phyloP scores from a whole-genome alignment of 306 rosid species.

The Aeschynomene evenia region DNA sequence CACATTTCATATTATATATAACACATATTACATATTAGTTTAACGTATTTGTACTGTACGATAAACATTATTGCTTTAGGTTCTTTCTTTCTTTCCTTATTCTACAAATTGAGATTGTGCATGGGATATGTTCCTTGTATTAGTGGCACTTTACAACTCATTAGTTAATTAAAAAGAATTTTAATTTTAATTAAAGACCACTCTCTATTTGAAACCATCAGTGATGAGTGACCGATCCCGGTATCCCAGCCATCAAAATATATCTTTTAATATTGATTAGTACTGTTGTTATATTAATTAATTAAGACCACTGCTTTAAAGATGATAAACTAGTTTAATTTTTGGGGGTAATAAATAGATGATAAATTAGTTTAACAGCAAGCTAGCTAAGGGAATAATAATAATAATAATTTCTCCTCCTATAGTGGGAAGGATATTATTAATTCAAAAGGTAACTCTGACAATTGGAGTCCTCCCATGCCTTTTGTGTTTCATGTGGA shows the following conservation, averaged over 20 bases:
- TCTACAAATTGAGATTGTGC: conserved; percentile 26
- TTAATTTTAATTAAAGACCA: too few relatives aligned
- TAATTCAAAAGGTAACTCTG: background rate
- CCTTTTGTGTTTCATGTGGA: background rate
- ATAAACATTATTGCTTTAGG: too few relatives aligned
- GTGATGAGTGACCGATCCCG: conserved; percentile 21
- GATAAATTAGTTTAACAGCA: conserved; percentile 29
- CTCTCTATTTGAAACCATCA: conserved; percentile 2
- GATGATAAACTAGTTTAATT: conserved; percentile 38
- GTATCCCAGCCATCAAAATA: conserved; percentile 34
- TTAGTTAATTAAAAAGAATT: background rate
- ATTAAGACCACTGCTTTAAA: background rate
- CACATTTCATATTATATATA: too few relatives aligned
- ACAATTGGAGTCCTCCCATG: conserved; percentile 18
- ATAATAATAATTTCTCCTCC: too few relatives aligned
- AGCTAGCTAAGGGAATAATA: conserved; percentile 30
- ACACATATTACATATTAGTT: too few relatives aligned
- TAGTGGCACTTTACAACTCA: conserved; percentile 40
- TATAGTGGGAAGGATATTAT: background rate
- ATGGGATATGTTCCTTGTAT: conserved; percentile 35
- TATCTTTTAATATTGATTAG: conserved; percentile 1
- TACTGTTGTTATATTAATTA: background rate
- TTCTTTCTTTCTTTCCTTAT: conserved; percentile 23
- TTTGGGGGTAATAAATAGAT: too few relatives aligned
- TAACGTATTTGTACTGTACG: too few relatives aligned